Evolutionary conservation across 2,329 filamentous ascomycete genomes (phyloP).

Genomic region (Periconia sp.): DNA sequence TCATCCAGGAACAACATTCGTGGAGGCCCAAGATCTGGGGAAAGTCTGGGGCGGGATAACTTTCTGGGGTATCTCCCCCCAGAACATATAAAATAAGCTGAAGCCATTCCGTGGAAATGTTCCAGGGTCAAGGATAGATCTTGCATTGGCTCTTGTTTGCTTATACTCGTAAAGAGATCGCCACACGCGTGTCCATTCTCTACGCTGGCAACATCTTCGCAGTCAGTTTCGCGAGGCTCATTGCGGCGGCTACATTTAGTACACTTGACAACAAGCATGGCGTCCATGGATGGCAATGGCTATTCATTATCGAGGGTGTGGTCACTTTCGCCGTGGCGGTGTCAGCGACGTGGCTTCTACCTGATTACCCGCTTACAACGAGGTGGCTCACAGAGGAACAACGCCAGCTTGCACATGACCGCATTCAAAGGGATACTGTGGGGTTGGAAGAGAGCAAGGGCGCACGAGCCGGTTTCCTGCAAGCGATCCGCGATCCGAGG

Average conservation of each 20-base stretch:
- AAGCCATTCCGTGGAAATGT: too few relatives aligned
- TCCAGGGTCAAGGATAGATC: too few relatives aligned
- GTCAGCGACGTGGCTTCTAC: slow-evolving; percentile 47
- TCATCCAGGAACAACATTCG: too few relatives aligned
- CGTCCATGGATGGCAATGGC: slow-evolving; percentile 24
- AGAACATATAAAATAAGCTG: too few relatives aligned
- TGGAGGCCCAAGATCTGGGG: slow-evolving; percentile 20
- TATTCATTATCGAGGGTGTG: slow-evolving; percentile 32
- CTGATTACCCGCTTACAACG: slow-evolving; percentile 44
- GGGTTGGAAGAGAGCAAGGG: slow-evolving; percentile 51
- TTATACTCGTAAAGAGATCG: slow-evolving; percentile 62
- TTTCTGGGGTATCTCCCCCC: slow-evolving; percentile 28
- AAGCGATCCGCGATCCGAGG: slow-evolving; percentile 57
- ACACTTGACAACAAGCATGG: slow-evolving; percentile 23
- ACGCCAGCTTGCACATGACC: slow-evolving; percentile 42
- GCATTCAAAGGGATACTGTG: slow-evolving; percentile 55
- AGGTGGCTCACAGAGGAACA: slow-evolving; percentile 54
- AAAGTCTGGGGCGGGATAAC: slow-evolving; percentile 26
- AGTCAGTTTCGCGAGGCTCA: slow-evolving; percentile 48
- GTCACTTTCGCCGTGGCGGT: slow-evolving; percentile 36
- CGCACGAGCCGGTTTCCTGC: slow-evolving; percentile 55
- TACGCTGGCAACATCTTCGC: slow-evolving; percentile 48
- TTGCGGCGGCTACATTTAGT: slow-evolving; percentile 27
- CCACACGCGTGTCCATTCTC: slow-evolving; percentile 37
- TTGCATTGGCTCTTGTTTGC: too few relatives aligned